Base-by-base conservation (phyloP, 179 eudicot species). In the Camellia oleifera region DNA sequence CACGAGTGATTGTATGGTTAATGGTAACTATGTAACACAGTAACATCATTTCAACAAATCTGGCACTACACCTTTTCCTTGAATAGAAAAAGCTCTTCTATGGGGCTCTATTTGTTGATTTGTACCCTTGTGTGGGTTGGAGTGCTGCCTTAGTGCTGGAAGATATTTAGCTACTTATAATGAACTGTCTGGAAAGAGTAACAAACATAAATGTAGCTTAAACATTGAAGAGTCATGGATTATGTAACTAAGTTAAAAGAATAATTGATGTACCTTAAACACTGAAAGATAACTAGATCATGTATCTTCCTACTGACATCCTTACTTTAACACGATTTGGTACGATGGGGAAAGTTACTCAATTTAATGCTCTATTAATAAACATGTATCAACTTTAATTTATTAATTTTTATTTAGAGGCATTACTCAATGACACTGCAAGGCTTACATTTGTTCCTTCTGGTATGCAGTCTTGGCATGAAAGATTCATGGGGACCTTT, bases 401-500 rank as follows among this genome's bases (percentile, higher is more conserved):
- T 56, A 26, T 18, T 32, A 14, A 32, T 15, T 46, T 14, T 61
- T 12, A 4, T 46, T 50, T 18, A 54, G 6, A 42, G 18, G 56
- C 40, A 8, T 74, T 74, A 75, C 67, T 53, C 53, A 10, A 42
- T 74, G 0, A 18, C 66, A 12, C 68, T 74, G 45, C 26, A 17
- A 4, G 76, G 40, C 82, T 64, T 14, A 32, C 60, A 60, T 32
- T 9, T 68, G 57, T 66, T 9, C 53, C 26, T 64, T 77, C 2
- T 64, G 53, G 10, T 68, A 52, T 66, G 65, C 91, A 97, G 98
- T 83, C 89, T 97, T 78, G 97, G 98, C 77, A 97, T 97, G 99
- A 97, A 93, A 86, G 99, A 97, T 86, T 97, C 99, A 0, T 85
- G 91, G 91, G 98, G 99, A 67, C 99, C 98, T 72, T 85, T 97